Base-by-base conservation (phyloP, 805 yeast species). In the Yarrowia deformans region DNA sequence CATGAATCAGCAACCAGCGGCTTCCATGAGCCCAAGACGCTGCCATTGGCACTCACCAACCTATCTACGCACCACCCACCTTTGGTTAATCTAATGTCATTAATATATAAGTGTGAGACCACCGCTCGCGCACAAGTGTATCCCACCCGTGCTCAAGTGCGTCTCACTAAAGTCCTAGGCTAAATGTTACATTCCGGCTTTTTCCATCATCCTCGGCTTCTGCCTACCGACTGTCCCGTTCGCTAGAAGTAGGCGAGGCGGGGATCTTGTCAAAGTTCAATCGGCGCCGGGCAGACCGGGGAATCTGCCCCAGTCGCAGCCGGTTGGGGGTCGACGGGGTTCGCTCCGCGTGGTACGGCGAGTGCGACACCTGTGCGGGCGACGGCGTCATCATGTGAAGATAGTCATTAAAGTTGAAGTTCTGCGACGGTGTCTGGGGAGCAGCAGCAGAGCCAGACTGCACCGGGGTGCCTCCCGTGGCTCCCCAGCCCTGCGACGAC, bases 381-480 rank as follows among this genome's bases (percentile, higher is more conserved):
- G 77, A 75, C 16, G 95, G 95, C 1, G 93, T 87, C 75, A 88
- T 88, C 71, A 90, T 83, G 75, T 91, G 89, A 46, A 91, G 89
- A 76, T 90, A 91, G 76, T 91, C 97, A 75, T 87, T 88, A 88
- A 91, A 86, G 77, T 91, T 90, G 80, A 91, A 90, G 60, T 76
- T 79, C 32, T 79, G 81, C 32, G 81, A 76, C 39, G 82, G 77
- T 49, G 80, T 73, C 71, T 76, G 74, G 48, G 80, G 74, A 71
- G 81, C 70, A 5, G 19, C 63, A 6, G 64, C 39, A 12, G 61
- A 71, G 14, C 73, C 5, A 18, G 52, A 35, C 52, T 66, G 69
- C 40, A 43, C 52, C 7, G 69, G 61, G 8, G 61, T 50, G 34
- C 60, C 61, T 35, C 60, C 48, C 7, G 68, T 13, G 13, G 46